Evolutionary conservation across 2,329 filamentous ascomycete genomes (phyloP).

Genomic region (Sphaceloma murrayae): DNA sequence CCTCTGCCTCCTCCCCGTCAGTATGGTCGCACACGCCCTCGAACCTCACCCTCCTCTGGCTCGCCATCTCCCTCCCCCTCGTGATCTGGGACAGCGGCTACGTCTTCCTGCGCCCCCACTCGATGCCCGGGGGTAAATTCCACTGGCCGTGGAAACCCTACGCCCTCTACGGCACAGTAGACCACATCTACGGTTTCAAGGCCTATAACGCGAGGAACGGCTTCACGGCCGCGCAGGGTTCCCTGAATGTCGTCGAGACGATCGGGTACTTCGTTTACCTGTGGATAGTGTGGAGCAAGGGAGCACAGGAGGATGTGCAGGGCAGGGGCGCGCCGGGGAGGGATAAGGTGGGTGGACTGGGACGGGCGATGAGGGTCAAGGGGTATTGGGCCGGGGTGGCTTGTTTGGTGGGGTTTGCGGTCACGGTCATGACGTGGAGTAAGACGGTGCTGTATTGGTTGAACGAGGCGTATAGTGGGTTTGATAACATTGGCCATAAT

Average conservation of each 20-base stretch:
- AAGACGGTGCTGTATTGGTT: conserved; percentile 61
- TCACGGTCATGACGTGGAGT: conserved; percentile 54
- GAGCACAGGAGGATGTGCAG: conserved; percentile 26
- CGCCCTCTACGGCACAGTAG: conserved; percentile 67
- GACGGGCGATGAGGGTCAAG: conserved; percentile 41
- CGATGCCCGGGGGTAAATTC: conserved; percentile 65
- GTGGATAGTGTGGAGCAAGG: conserved; percentile 40
- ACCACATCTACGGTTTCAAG: conserved; percentile 72
- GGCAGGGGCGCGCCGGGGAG: conserved; percentile 34
- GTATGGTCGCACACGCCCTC: conserved; percentile 52
- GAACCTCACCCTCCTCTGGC: conserved; percentile 56
- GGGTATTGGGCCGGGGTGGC: conserved; percentile 47
- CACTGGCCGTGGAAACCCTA: conserved; percentile 71
- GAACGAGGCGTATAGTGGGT: conserved; percentile 52
- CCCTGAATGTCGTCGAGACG: conserved; percentile 60
- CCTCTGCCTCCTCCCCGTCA: too few relatives aligned
- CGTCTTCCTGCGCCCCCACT: conserved; percentile 67
- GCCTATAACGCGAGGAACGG: conserved; percentile 58
- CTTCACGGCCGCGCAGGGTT: conserved; percentile 66
- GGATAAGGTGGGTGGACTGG: conserved; percentile 36
- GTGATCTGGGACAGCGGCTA: conserved; percentile 76
- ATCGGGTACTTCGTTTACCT: conserved; percentile 55
- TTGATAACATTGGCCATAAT: conserved; percentile 55
- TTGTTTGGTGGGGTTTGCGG: conserved; percentile 49
- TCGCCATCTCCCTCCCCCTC: conserved; percentile 63